Conservation (phyloP, 495 filamentous ascomycete genomes). For the Aspergillus funiculosus region DNA sequence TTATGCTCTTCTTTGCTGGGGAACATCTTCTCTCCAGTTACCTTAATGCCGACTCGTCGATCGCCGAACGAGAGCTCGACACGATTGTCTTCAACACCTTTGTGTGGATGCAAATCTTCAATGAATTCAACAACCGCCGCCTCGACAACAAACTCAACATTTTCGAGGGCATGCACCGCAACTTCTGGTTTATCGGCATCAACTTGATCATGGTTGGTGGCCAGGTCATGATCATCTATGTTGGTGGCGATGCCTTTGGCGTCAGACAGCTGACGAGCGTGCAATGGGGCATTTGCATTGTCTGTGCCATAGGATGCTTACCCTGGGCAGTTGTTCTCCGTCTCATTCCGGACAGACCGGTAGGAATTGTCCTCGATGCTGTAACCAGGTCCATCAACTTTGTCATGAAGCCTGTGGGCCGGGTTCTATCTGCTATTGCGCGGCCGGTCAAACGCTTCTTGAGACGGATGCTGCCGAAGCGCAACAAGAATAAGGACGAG, state of each 20-base stretch:
- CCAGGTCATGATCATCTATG: slow-evolving; percentile 75
- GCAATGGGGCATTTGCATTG: slow-evolving; percentile 73
- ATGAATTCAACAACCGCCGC: slow-evolving; percentile 89
- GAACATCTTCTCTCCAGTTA: slow-evolving; percentile 44
- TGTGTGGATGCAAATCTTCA: slow-evolving; percentile 97
- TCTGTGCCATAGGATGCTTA: slow-evolving; percentile 65
- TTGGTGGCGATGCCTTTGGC: slow-evolving; percentile 67
- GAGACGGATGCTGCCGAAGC: not conserved
- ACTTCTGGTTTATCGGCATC: slow-evolving; percentile 80
- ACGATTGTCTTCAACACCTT: slow-evolving; percentile 91
- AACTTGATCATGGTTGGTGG: slow-evolving; percentile 72
- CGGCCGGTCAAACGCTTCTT: not conserved
- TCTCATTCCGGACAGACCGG: slow-evolving; percentile 55
- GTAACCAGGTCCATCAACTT: slow-evolving; percentile 22
- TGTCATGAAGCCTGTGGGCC: slow-evolving; percentile 28
- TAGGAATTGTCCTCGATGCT: slow-evolving; percentile 39
- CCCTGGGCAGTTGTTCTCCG: slow-evolving; percentile 69
- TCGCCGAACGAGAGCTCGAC: slow-evolving; percentile 46
- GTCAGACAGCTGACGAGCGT: slow-evolving; percentile 59
- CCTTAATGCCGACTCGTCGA: slow-evolving; percentile 37
- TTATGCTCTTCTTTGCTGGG: slow-evolving; percentile 72
- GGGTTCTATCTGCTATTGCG: slow-evolving; percentile 7
- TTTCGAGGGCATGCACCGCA: slow-evolving; percentile 70
- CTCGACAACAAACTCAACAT: slow-evolving; percentile 88
- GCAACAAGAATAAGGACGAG: slow-evolving; percentile 4